Evolutionary conservation across 768 basidiomycete species (phyloP), one percentile per base, ranked within the genome.

Genomic region (Calocybe indica): DNA sequence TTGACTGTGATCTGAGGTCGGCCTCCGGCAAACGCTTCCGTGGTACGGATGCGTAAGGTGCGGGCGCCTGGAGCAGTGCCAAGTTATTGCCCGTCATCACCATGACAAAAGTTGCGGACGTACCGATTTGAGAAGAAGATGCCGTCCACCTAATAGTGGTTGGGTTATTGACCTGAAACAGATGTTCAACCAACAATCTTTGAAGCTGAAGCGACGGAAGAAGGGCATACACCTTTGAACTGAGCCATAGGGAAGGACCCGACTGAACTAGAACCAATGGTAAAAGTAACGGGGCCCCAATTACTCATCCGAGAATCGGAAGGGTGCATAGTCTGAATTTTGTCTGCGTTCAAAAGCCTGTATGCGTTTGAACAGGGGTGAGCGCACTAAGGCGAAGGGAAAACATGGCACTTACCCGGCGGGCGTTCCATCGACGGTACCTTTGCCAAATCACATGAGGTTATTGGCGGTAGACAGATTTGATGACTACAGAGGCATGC

Each of bases 191-290:
- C 22, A 43, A 40, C 15, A 11, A 32, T 31, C 15, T 10, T 11
- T 28, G 6, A 11, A 28, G 41, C 3, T 22, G 9, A 36, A 34
- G n/a, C 11, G 13, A 14, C 1, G 9, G n/a, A 30, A 6, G 7
- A 9, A 22, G 11, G 8, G 44, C 62, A 43, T 48, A 70, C 69
- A 4, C 44, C 60, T 55, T 70, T 70, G 60, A 74, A 76, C 49
- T 70, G 69, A n/a, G 74, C 74, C 74, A 77, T 75, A 1, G 75
- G 75, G 64, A 73, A 75, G n/a, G 64, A 61, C 11, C 62, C 58
- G 1, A 55, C 62, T 29, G 68, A 63, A 50, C 62, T 65, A 22
- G 65, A 67, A 35, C 72, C 71, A 37, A 75, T 53, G 13, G 73
- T 76, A 51, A 62, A 74, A 0, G 73, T 75, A 45, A 70, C 50